Evolutionary conservation across 2,329 filamentous ascomycete genomes (phyloP).

Genomic region (Alternaria ethzedia): DNA sequence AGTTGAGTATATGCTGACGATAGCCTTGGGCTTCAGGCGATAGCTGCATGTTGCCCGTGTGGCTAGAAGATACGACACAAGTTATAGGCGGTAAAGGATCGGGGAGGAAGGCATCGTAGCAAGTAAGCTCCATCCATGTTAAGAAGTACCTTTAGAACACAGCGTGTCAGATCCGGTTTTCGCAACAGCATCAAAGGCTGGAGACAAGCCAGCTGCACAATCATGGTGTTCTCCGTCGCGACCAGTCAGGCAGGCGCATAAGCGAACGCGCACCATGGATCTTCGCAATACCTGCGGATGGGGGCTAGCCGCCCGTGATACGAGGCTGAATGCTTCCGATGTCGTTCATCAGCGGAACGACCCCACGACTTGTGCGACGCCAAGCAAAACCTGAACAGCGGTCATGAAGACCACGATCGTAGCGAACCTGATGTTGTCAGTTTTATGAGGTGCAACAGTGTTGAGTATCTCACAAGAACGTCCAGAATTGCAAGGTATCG

Average conservation of each 20-base stretch:
- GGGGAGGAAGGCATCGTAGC: neutral
- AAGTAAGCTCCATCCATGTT: neutral
- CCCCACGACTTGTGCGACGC: conserved; percentile 25
- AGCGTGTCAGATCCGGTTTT: neutral
- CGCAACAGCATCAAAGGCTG: neutral
- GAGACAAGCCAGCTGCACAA: neutral
- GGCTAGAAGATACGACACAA: neutral
- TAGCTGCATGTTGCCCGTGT: neutral
- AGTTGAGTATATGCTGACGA: conserved; percentile 2
- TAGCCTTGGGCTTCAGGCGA: conserved; percentile 1
- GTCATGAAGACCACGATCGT: conserved; percentile 27
- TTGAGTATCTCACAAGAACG: conserved; percentile 20
- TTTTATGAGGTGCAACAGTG: neutral
- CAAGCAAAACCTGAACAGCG: conserved; percentile 22
- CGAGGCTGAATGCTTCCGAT: neutral
- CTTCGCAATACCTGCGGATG: neutral
- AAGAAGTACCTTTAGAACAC: neutral
- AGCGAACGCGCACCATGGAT: neutral
- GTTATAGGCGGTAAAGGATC: neutral
- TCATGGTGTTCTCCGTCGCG: neutral
- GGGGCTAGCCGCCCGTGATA: neutral
- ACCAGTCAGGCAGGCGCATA: neutral
- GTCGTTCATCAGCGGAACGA: conserved; percentile 15
- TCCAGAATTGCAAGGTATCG: conserved; percentile 33
- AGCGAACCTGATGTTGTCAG: conserved; percentile 19